Evolutionary conservation across 139 green algal species (phyloP), one percentile per base, ranked within the genome.

Genomic region (Chlamydomonas sphaeroides): DNA sequence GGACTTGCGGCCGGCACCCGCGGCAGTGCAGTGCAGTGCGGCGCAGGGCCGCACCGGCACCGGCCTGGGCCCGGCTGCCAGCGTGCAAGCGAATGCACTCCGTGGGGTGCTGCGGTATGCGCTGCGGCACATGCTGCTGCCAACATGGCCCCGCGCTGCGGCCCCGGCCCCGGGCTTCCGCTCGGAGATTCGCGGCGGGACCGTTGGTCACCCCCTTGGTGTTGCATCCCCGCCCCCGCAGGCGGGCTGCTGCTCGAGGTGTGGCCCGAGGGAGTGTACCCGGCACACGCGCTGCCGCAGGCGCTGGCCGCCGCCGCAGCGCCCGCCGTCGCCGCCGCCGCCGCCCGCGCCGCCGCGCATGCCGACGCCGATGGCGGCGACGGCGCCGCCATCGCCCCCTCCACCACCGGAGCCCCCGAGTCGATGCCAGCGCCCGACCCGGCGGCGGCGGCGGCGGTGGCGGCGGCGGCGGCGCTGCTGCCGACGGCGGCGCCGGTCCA

Each of bases 231-330:
- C 45, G 45, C 45, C 11, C 33, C 18, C 33, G 21, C 73, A 80
- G 73, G 86, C 20, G 89, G 94, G 65, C 83, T 98, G 5, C 83
- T 96, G 45, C 80, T 98, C 45, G 89, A 95, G 72, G 92, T 95
- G 53, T 92, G 57, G 49, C 48, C 71, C n/a, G 51, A 68, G 56
- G 66, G 72, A 11, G n/a, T 79, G 20, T 79, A 42, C 36, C 36
- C 25, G 26, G 56, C 72, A 5, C 30, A 79, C 38, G 56, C 56
- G 26, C 6, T 68, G 14, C 28, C 72, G 26, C 53, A 49, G 15
- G 68, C 77, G 28, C 49, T 65, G 5, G 73, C 66, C 0, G 82
- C 65, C 20, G 73, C 68, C n/a, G 61, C 70, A 48, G 49, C 72
- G 21, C 48, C 45, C 33, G 42, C 57, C 25, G 39, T 32, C 51